Conservation (phyloP, 2,329 filamentous ascomycete species). For the Xylariales sp. region DNA sequence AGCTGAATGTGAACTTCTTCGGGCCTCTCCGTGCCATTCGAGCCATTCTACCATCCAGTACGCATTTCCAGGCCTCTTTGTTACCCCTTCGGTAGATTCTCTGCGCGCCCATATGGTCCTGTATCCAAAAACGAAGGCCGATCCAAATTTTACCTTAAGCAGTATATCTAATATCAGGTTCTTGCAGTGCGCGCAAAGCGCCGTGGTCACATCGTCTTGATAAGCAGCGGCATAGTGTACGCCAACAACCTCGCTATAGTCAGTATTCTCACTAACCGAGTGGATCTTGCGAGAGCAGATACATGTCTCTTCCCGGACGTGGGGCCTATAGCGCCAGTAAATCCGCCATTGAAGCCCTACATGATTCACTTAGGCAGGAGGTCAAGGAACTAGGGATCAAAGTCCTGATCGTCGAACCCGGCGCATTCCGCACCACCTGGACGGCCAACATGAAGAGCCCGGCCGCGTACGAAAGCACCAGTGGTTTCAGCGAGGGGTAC, state of each 20-base stretch:
- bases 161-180: neutral
- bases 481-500: constrained; percentile 38
- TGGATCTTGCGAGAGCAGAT: constrained; percentile 25
- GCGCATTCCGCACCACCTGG: constrained; percentile 38
- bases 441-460: constrained; percentile 21
- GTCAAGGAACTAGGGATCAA: constrained; percentile 35
- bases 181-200: constrained; percentile 25
- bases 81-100: neutral
- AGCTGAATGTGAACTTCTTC: constrained; percentile 66
- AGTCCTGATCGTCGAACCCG: constrained; percentile 39
- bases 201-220: constrained; percentile 34
- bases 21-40: constrained; percentile 61
- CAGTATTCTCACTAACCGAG: neutral
- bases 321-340: constrained; percentile 40
- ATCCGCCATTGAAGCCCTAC: constrained; percentile 39
- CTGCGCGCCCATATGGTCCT: neutral
- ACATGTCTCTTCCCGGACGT: constrained; percentile 34
- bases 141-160: neutral
- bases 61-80: neutral
- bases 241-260: constrained; percentile 2
- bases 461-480: constrained; percentile 16
- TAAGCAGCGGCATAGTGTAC: constrained; percentile 39
- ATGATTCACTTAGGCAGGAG: constrained; percentile 33
- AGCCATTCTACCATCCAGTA: constrained; percentile 45
- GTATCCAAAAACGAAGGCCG: neutral